Percentiles rank a stretch among this genome's conserved stretches.
These are phyloP conservation scores for Jatropha multifida DNA, from an alignment of 441 rosid genomes.

Conservation along the genomic window DNA sequence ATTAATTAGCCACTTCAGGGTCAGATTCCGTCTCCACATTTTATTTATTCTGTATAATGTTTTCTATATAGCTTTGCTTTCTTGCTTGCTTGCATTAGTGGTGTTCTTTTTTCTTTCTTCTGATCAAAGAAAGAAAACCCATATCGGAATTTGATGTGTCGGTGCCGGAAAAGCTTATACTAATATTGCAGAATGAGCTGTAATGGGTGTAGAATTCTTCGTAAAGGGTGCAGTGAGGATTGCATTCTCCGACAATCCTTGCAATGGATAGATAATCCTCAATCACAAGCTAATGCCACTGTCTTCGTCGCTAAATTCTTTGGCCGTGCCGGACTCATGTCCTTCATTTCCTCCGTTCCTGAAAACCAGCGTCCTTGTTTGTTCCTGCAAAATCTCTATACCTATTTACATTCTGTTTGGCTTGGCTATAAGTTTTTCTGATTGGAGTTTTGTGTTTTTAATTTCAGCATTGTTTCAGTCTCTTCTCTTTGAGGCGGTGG, in stretches of 20 bases:
- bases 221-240: constrained; percentile 51
- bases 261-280: constrained; percentile 40
- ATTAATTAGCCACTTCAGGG: neutral
- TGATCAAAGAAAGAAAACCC: constrained; percentile 10
- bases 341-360: constrained; percentile 46
- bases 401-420: neutral
- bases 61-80: neutral
- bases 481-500: constrained; percentile 57
- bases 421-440: neutral
- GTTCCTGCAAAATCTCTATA: neutral
- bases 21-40: neutral
- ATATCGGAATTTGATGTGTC: neutral
- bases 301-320: constrained; percentile 56
- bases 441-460: neutral
- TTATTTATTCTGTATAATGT: constrained; percentile 20
- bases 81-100: neutral
- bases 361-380: constrained; percentile 44
- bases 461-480: constrained; percentile 46
- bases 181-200: constrained; percentile 40
- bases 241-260: constrained; percentile 47
- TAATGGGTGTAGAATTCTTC: constrained; percentile 52
- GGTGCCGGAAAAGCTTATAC: constrained; percentile 1
- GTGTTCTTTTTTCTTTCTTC: constrained; percentile 17
- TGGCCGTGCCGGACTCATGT: constrained; percentile 56
- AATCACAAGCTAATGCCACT: constrained; percentile 54